Evolutionary conservation across 306 rosid genomes (phyloP).

Genomic region (Sophora flavescens): DNA sequence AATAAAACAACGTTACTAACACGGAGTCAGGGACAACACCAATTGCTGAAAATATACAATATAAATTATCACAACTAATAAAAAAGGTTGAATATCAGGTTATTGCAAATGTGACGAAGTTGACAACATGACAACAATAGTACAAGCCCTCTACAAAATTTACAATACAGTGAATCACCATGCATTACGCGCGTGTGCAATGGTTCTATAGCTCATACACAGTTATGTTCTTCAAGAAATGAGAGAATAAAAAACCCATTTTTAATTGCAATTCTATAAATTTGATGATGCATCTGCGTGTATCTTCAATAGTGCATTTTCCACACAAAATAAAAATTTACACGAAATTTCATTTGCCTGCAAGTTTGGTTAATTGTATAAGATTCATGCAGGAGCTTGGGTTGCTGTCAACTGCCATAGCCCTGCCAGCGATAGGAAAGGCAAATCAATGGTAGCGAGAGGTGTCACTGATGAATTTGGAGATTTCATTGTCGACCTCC

Average conservation of each 20-base stretch:
- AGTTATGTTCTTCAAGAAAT: background rate
- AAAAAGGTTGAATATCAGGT: slow-evolving; percentile 6
- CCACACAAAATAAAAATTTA: no score
- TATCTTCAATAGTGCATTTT: no score
- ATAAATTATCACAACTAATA: background rate
- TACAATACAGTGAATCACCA: background rate
- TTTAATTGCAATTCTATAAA: background rate
- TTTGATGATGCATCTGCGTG: background rate
- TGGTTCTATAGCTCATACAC: background rate
- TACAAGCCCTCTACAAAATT: background rate
- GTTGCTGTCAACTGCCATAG: slow-evolving; percentile 76
- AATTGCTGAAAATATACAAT: background rate
- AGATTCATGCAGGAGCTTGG: slow-evolving; percentile 66
- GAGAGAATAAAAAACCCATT: background rate
- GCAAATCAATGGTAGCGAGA: slow-evolving; percentile 56
- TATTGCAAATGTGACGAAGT: background rate
- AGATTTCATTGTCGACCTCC: slow-evolving; percentile 81
- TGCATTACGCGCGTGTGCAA: background rate
- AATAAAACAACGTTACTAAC: background rate
- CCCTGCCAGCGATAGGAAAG: slow-evolving; percentile 45
- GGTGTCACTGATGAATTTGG: slow-evolving; percentile 80
- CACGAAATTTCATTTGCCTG: background rate
- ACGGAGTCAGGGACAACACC: background rate
- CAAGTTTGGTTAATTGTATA: slow-evolving; percentile 9
- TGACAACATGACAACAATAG: background rate